phyloP scores from a whole-genome alignment of 345 rosid species.

The Euphorbia peplus region DNA sequence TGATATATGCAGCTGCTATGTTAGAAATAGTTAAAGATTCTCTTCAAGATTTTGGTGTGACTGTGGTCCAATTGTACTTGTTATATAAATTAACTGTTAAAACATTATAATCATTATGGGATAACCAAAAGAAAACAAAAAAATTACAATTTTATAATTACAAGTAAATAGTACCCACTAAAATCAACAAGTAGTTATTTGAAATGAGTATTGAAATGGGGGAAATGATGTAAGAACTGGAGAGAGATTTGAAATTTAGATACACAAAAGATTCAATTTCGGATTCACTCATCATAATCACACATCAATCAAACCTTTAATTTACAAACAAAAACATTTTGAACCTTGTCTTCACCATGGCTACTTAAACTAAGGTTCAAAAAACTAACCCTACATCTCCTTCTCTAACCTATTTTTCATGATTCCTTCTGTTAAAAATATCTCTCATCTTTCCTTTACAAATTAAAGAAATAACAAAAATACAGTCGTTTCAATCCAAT shows the following conservation, averaged over 20 bases:
- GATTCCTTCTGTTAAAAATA: neutral
- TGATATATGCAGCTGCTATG: too few relatives aligned
- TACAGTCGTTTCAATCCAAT: neutral
- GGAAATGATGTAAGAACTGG: conserved; percentile 10
- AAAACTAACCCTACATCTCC: neutral
- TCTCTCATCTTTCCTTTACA: neutral
- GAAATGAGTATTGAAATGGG: neutral
- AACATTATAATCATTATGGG: too few relatives aligned
- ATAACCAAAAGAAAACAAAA: too few relatives aligned
- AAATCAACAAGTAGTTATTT: conserved; percentile 2
- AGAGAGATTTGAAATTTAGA: neutral
- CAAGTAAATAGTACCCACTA: too few relatives aligned
- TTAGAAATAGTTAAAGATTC: too few relatives aligned
- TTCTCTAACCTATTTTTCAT: too few relatives aligned
- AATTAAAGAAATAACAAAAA: neutral
- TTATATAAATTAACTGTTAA: too few relatives aligned
- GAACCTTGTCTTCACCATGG: neutral
- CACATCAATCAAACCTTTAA: neutral
- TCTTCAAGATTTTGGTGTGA: too few relatives aligned
- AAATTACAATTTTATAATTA: too few relatives aligned
- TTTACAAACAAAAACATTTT: neutral
- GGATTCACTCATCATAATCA: conserved; percentile 7
- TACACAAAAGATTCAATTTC: conserved; percentile 3
- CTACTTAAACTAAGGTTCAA: neutral
- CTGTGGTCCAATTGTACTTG: too few relatives aligned